Base-by-base conservation (phyloP, 2,329 filamentous ascomycete genomes). In the Nemania serpens region DNA sequence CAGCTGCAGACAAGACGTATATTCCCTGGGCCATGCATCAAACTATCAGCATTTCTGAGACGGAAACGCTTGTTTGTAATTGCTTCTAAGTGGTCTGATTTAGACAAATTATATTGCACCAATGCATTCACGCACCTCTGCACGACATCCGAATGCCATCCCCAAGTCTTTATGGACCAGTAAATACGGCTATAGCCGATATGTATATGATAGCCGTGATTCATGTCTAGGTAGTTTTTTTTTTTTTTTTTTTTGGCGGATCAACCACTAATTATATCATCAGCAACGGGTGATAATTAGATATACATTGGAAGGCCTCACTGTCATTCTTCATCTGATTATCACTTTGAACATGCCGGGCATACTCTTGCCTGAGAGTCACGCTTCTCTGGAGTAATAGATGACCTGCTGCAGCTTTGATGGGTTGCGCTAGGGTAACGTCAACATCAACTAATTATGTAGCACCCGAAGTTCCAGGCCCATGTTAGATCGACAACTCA, bases 381-480 rank as follows among this genome's bases (percentile, higher is more conserved):
- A 58, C 42, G 48, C 13, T 7, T 55, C 53, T 58, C 54, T 42
- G n/a, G 53, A 57, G 33, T 67, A 65, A 64, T 62, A 69, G 62
- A 62, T 64, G 47, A 51, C 62, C 61, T 61, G 66, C 67, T 61
- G 62, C 68, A 67, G 56, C 50, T 58, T 36, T 53, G 25, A 57
- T 49, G 49, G 51, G 20, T 50, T 52, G 46, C 56, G 57, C 58
- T 39, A 51, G 61, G 63, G 60, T 29, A 63, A 63, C 62, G 63
- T 68, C 54, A 66, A 66, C 39, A 68, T 68, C 61, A 66, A 64
- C 66, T 64, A 56, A 46, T 54, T 62, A 66, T 71, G 69, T 59
- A 68, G 71, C 70, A 62, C 43, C 33, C 50, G 33, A 53, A 43
- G 70, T 73, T 67, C 68, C 70, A 73, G 65, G 67, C 63, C 66